A percentile compares a stretch with the other conserved stretches of the same genome.
phyloP scores from a whole-genome alignment of 2,329 filamentous ascomycete species.

The Fusarium ramigenum region DNA sequence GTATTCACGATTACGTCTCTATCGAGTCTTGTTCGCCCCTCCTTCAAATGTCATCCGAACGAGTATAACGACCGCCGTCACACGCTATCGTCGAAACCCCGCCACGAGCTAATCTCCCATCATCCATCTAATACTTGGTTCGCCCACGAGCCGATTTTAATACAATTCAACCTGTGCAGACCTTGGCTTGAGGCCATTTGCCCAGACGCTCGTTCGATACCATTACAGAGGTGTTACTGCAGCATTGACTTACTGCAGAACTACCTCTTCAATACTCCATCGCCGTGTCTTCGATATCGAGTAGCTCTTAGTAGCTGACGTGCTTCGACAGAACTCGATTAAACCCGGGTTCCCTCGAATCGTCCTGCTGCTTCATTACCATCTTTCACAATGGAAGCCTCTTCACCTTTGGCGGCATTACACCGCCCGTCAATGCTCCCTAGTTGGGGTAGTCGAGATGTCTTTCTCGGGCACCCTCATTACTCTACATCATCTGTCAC shows the following conservation, averaged over 20 bases:
- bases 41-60: conserved; percentile 47
- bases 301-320: conserved; percentile 36
- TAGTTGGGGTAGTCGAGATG: conserved; percentile 66
- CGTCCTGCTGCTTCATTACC: conserved; percentile 23
- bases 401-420: conserved; percentile 93
- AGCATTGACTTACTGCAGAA: conserved; percentile 48
- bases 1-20: conserved; percentile 24
- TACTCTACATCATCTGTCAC: conserved; percentile 64
- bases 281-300: conserved; percentile 39
- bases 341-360: conserved; percentile 33
- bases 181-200: conserved; percentile 5
- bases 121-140: conserved; percentile 21
- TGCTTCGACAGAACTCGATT: conserved; percentile 30
- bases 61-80: conserved; percentile 47
- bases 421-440: conserved; percentile 71
- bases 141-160: conserved; percentile 19
- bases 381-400: conserved; percentile 78
- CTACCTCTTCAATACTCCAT: conserved; percentile 30
- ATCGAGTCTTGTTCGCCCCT: conserved; percentile 37
- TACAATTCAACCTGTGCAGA: conserved; percentile 7
- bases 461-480: conserved; percentile 62
- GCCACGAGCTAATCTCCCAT: conserved; percentile 32
- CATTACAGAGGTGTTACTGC: conserved; percentile 40
- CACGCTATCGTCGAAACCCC: conserved; percentile 41
- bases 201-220: conserved; percentile 24